These are phyloP conservation scores for Carex littledalei DNA, from an alignment of 176 grass and related monocot genomes.

Conservation along the genomic window DNA sequence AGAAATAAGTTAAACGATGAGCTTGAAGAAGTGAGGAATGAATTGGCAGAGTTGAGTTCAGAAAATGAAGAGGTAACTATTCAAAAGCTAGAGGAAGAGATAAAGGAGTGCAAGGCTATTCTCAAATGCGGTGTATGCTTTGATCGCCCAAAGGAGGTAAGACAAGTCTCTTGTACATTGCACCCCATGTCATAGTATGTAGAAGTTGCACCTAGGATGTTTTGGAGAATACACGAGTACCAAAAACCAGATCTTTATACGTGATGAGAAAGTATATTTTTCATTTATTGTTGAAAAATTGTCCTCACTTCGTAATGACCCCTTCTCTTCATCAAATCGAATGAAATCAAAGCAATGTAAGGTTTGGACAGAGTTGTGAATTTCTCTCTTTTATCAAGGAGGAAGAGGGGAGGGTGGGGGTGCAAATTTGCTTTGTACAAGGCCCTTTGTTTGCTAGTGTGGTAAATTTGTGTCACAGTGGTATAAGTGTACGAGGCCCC, in stretches of 20 bases:
- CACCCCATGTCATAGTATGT: background rate
- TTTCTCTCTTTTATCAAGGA: background rate
- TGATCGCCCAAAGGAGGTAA: slow-evolving; percentile 96
- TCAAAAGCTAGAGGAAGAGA: slow-evolving; percentile 88
- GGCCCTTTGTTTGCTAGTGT: background rate
- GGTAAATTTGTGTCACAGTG: background rate
- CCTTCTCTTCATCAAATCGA: background rate
- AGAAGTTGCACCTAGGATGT: slow-evolving; percentile 1
- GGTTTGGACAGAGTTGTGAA: background rate
- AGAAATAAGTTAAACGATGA: slow-evolving; percentile 78
- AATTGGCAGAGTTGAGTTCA: slow-evolving; percentile 73
- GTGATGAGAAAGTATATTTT: background rate
- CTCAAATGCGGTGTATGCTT: slow-evolving; percentile 95
- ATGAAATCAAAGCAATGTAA: background rate
- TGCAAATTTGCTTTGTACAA: background rate
- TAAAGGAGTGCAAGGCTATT: slow-evolving; percentile 94
- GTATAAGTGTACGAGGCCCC: background rate
- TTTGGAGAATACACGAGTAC: background rate
- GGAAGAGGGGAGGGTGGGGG: background rate
- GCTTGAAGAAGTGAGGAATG: slow-evolving; percentile 65
- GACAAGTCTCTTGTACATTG: background rate
- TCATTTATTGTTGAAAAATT: background rate
- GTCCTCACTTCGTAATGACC: background rate
- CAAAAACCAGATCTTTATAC: background rate
- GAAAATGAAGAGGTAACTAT: slow-evolving; percentile 79